A percentile compares a stretch with the other conserved stretches of the same genome.
These are phyloP conservation scores for Hypomontagnella submonticulosa DNA, from an alignment of 495 filamentous ascomycete species.

Conservation along the genomic window DNA sequence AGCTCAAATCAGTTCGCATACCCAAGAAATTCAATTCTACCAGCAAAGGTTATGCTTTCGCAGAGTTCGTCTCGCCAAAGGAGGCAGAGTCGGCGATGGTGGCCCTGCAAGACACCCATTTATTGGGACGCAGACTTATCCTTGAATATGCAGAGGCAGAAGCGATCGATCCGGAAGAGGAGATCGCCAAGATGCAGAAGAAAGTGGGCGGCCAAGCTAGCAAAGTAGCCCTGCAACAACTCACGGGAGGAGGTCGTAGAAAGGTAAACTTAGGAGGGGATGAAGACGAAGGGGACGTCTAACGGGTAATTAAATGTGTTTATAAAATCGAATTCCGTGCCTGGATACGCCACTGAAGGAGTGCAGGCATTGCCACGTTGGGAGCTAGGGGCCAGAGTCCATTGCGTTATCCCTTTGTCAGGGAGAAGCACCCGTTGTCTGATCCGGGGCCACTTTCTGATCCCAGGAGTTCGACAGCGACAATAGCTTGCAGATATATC, in stretches of 20 bases:
- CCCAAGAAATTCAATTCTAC: conserved; percentile 92
- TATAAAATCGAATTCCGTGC: conserved; percentile 38
- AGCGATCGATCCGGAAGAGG: conserved; percentile 88
- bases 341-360: conserved; percentile 39
- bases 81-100: conserved; percentile 95
- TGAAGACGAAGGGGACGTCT: conserved; percentile 70
- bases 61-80: conserved; percentile 89
- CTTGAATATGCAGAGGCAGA: conserved; percentile 90
- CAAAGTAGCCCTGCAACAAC: conserved; percentile 86
- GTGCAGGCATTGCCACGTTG: conserved; percentile 45
- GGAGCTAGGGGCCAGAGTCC: conserved; percentile 44
- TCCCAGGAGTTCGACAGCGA: conserved; percentile 39
- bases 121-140: conserved; percentile 87
- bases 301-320: conserved; percentile 43
- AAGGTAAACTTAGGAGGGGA: conserved; percentile 85
- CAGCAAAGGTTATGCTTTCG: conserved; percentile 95
- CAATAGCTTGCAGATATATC: conserved; percentile 38
- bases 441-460: conserved; percentile 33
- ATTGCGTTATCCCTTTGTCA: conserved; percentile 48
- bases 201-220: conserved; percentile 89
- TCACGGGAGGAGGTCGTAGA: conserved; percentile 83
- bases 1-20: conserved; percentile 89
- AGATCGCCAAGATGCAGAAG: conserved; percentile 94
- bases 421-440: conserved; percentile 38
- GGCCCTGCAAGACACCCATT: conserved; percentile 90